Percentiles rank a stretch among this genome's conserved stretches.
Evolutionary conservation across 1,284 basidiomycete species (phyloP).

Genomic region (Pisolithus thermaeus): DNA sequence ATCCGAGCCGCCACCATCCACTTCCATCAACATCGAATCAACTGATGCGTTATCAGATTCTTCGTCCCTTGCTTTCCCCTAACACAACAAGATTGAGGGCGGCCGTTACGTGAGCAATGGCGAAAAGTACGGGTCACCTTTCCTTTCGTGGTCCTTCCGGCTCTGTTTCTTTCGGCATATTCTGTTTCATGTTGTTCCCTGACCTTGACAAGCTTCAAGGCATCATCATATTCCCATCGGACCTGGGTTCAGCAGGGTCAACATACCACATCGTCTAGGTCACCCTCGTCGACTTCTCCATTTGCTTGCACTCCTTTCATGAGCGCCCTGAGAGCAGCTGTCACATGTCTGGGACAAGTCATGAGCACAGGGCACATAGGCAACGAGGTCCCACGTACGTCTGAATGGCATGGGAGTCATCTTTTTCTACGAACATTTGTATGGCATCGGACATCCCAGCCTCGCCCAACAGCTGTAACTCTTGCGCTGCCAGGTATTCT

Average conservation of each 20-base stretch:
- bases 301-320: slow-evolving; percentile 60
- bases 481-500: slow-evolving; percentile 86
- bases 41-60: slow-evolving; percentile 53
- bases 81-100: slow-evolving; percentile 2
- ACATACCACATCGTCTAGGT: slow-evolving; percentile 68
- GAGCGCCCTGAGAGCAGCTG: slow-evolving; percentile 53
- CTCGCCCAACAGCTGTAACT: slow-evolving; percentile 82
- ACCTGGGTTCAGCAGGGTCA: slow-evolving; percentile 1
- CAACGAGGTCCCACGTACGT: slow-evolving; percentile 45
- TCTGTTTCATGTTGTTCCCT: slow-evolving; percentile 62
- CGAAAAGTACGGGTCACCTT: slow-evolving; percentile 30
- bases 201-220: slow-evolving; percentile 53
- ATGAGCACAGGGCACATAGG: neutral
- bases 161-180: slow-evolving; percentile 43
- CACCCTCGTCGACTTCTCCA: slow-evolving; percentile 67
- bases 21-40: slow-evolving; percentile 78
- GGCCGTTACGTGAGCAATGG: neutral
- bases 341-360: slow-evolving; percentile 57
- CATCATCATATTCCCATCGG: neutral
- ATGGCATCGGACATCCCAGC: slow-evolving; percentile 87
- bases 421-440: slow-evolving; percentile 91
- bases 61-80: slow-evolving; percentile 44
- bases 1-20: slow-evolving; percentile 46
- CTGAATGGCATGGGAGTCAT: slow-evolving; percentile 86
- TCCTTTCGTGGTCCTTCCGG: slow-evolving; percentile 31